Evolutionary conservation across 257 asterid genomes (phyloP), one percentile per base, ranked within the genome.

Genomic region (Eustoma russellianum): DNA sequence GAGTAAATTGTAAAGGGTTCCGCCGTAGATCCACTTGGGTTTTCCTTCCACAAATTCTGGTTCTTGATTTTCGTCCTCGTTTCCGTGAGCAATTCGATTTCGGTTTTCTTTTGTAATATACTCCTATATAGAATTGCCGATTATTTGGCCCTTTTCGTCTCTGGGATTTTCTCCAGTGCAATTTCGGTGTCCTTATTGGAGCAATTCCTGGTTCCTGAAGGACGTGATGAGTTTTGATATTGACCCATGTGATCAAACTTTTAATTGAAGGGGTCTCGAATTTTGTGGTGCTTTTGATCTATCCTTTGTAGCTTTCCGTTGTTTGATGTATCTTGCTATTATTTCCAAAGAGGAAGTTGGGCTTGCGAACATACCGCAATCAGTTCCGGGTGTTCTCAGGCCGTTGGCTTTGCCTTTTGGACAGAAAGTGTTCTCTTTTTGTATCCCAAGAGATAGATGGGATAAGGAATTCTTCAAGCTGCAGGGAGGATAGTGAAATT

Each of bases 381-480:
- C n/a, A 15, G 28, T 63, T 60, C 73, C 56, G 65, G 61, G 67
- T 79, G 95, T 85, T 88, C 90, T 73, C 95, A 65, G 93, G 94
- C 94, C 88, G 33, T 74, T 67, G 66, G 75, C 56, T 57, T 74
- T 78, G 73, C 74, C 77, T 34, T 53, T 74, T 61, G 87, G 65
- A 76, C 78, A 72, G 66, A 70, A 76, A 58, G 75, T 60, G 45
- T 68, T 86, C 46, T 50, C 65, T 38, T 76, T 81, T 59, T 79
- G 74, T 63, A 65, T 75, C 60, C 71, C 81, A 41, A 77, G 78
- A 71, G 89, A 82, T 68, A 80, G 81, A 77, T 85, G 97, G 95
- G 94, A 84, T 74, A 91, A 80, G 81, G 94, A 77, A 68, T 82
- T 87, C 59, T 91, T 74, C 57, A 70, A 77, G 76, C 67, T 91